Conservation (phyloP, 2,329 filamentous ascomycete genomes). For the Stagonosporopsis chrysanthemi region DNA sequence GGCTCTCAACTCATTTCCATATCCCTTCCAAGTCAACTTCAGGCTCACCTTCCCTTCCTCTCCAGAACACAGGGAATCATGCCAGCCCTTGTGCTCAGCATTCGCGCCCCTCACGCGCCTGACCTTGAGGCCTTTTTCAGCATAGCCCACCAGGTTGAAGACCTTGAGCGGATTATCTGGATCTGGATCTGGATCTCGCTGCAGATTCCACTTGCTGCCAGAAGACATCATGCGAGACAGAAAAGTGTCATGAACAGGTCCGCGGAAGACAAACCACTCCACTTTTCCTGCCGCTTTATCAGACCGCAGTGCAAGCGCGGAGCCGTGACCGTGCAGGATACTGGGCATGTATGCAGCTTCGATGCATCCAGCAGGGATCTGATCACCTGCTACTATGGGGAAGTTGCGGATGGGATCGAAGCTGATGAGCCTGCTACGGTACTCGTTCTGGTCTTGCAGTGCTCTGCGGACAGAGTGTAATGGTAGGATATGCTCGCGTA, state of each 20-base stretch:
- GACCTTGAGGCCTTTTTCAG: slow-evolving; percentile 17
- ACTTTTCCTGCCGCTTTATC: slow-evolving; percentile 12
- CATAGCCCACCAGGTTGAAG: slow-evolving; percentile 32
- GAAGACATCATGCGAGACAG: slow-evolving; percentile 8
- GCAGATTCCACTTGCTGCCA: neutral
- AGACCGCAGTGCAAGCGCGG: slow-evolving; percentile 33
- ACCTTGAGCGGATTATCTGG: slow-evolving; percentile 9
- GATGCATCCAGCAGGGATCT: slow-evolving; percentile 21
- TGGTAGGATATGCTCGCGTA: slow-evolving; percentile 12
- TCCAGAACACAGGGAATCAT: slow-evolving; percentile 21
- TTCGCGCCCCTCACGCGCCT: slow-evolving; percentile 17
- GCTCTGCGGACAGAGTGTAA: slow-evolving; percentile 7
- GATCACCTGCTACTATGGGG: slow-evolving; percentile 23
- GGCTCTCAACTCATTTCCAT: slow-evolving; percentile 13
- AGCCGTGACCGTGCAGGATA: slow-evolving; percentile 27
- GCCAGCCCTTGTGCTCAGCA: slow-evolving; percentile 32
- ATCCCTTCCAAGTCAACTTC: slow-evolving; percentile 20
- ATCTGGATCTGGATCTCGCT: neutral
- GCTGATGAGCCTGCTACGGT: slow-evolving; percentile 19
- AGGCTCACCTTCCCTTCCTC: slow-evolving; percentile 47
- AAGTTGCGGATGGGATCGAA: slow-evolving; percentile 18
- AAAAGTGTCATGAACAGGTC: slow-evolving; percentile 7
- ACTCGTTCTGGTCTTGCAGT: slow-evolving; percentile 18
- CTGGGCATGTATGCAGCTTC: slow-evolving; percentile 31
- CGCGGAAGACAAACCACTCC: slow-evolving; percentile 35